These are phyloP conservation scores for Cornus suecica DNA, from an alignment of 148 eudicot genomes.

Conservation along the genomic window DNA sequence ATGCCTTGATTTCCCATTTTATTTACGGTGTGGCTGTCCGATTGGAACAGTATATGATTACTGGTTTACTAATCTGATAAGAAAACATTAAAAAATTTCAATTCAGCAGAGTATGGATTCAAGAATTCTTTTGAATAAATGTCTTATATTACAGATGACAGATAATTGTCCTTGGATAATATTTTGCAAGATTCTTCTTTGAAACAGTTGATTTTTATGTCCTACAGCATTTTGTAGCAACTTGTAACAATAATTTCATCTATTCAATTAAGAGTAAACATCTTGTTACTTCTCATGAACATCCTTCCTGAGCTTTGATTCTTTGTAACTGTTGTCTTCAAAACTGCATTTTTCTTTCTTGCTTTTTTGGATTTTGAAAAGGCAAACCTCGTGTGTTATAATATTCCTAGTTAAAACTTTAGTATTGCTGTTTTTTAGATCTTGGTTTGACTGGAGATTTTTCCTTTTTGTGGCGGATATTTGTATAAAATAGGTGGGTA, in stretches of 20 bases:
- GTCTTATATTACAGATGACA: not conserved
- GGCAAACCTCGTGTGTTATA: not conserved
- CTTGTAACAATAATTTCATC: not conserved
- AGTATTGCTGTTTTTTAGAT: not conserved
- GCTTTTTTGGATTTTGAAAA: not conserved
- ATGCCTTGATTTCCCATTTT: too few relatives aligned
- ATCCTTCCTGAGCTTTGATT: not conserved
- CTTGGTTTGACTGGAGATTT: not conserved
- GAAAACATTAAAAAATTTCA: too few relatives aligned
- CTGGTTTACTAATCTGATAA: not conserved
- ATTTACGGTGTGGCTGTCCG: too few relatives aligned
- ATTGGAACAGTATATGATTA: too few relatives aligned
- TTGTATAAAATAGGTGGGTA: conserved; percentile 30
- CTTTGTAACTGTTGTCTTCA: not conserved
- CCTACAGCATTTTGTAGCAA: not conserved
- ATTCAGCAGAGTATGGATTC: not conserved
- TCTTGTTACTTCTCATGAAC: not conserved
- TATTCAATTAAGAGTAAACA: not conserved
- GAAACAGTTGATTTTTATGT: not conserved
- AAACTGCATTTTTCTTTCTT: not conserved
- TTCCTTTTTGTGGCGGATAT: conserved; percentile 9
- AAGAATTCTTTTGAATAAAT: not conserved
- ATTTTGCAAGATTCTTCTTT: not conserved
- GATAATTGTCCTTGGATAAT: not conserved
- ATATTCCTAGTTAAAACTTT: not conserved